These are phyloP conservation scores for Paramecium caudatum DNA, from an alignment of 73 alveolate genomes.

Conservation along the genomic window DNA sequence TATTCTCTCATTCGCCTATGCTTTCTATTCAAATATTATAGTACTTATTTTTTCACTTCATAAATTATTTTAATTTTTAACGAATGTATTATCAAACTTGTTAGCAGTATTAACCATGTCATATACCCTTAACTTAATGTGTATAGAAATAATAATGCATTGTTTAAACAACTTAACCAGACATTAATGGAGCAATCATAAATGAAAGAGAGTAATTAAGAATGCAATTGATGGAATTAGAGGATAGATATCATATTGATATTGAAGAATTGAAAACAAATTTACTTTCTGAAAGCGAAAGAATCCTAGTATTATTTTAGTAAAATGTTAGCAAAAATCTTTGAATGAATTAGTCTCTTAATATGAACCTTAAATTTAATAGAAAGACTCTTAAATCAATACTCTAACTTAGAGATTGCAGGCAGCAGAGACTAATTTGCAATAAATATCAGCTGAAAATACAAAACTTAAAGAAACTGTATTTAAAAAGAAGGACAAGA, in stretches of 20 bases:
- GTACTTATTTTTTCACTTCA: not conserved
- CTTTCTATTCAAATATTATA: conserved; percentile 3
- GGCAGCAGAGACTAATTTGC: conserved; percentile 8
- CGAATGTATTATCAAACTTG: conserved; percentile 55
- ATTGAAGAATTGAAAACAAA: conserved; percentile 52
- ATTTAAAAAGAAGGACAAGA: conserved; percentile 43
- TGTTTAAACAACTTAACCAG: conserved; percentile 14
- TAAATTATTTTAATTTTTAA: conserved; percentile 17
- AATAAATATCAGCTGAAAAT: conserved; percentile 19
- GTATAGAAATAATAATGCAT: not conserved
- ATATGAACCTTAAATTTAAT: conserved; percentile 38
- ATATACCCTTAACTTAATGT: conserved; percentile 15
- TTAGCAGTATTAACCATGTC: conserved; percentile 29
- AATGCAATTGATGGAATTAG: conserved; percentile 48
- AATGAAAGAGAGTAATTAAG: conserved; percentile 62
- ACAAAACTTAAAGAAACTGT: not conserved
- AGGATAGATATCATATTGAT: conserved; percentile 39
- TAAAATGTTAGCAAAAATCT: conserved; percentile 4
- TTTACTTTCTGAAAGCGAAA: conserved; percentile 61
- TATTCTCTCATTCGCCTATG: too few relatives aligned
- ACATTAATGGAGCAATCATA: conserved; percentile 5
- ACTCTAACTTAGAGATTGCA: conserved; percentile 3
- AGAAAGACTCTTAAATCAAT: conserved; percentile 31
- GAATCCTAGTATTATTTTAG: not conserved
- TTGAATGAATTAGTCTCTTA: conserved; percentile 3